Base-by-base conservation (phyloP, 2,329 filamentous ascomycete species). In the Exserohilum turcica region DNA sequence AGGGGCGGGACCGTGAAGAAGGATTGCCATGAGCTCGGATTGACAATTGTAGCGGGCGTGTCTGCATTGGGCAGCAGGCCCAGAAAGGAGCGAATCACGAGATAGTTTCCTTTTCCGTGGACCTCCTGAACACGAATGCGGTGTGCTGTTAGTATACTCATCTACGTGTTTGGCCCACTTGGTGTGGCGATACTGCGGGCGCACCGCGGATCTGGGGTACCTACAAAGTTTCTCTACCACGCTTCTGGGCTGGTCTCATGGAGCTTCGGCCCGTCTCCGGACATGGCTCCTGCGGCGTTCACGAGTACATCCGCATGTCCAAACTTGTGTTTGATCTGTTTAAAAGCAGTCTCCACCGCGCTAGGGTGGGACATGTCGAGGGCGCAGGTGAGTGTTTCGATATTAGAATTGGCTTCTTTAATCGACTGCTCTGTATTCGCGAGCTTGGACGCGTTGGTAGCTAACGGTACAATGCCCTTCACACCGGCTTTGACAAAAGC, bases 401-500 rank as follows among this genome's bases (percentile, higher is more conserved):
- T 64, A 0, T 53, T 48, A 1, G 65, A 63, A 33, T 71, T 68
- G 33, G 69, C 70, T 3, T 57, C 52, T 3, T 63, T 63, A 35
- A 76, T 50, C 0, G 64, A 57, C 13, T 63, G 46, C 44, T 66
- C 62, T 1, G 56, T 54, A 33, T 53, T 53, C 16, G 55, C 59
- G 46, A 77, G 68, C 15, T 63, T 62, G 10, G 46, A 43, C 5
- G 54, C 57, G 21, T 67, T 63, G 4, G 68, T 66, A 24, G 70
- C 74, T 1, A 70, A 48, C 2, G 76, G 60, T 0, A 75, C 67
- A 1, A 77, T 55, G 12, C 54, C 74, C 46, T 70, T 74, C 2
- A 66, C 56, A 24, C 63, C 61, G 10, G 75, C 74, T 28, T 64
- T 65, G 1, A 71, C 71, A 47, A 76, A 74, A 5, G 73, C 65